A percentile compares a stretch with the other conserved stretches of the same genome.
Conservation (phyloP, 805 yeast genomes). For the Starmerella apis region DNA sequence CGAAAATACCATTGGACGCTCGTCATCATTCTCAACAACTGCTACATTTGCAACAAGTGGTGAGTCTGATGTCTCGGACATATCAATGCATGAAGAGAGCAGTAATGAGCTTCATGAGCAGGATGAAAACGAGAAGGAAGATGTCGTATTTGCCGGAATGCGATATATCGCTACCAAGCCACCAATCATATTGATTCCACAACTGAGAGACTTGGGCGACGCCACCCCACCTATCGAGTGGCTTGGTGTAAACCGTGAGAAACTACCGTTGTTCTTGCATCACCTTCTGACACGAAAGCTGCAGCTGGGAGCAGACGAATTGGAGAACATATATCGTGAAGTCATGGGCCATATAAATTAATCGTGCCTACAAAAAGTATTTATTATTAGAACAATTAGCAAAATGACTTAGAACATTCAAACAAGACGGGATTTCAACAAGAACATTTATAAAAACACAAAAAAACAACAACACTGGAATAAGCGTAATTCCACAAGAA, state of each 20-base stretch:
- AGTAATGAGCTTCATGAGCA: neutral
- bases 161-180: slow-evolving; percentile 54
- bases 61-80: neutral
- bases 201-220: slow-evolving; percentile 79
- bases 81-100: neutral
- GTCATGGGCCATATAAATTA: slow-evolving; percentile 18
- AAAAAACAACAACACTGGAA: too few species aligned
- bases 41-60: neutral
- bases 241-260: slow-evolving; percentile 86
- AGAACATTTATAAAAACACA: too few species aligned
- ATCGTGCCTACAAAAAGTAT: neutral
- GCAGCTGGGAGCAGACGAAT: slow-evolving; percentile 62
- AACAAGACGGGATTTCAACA: too few species aligned
- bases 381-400: neutral
- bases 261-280: slow-evolving; percentile 79
- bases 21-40: neutral
- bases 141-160: slow-evolving; percentile 6
- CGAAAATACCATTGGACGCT: neutral
- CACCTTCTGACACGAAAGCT: slow-evolving; percentile 63
- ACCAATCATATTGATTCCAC: slow-evolving; percentile 82
- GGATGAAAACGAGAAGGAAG: neutral
- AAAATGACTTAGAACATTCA: too few species aligned
- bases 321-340: slow-evolving; percentile 33
- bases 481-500: too few species aligned
- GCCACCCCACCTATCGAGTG: slow-evolving; percentile 98